phyloP scores from a whole-genome alignment of 108 stramenopile species.

The Bacterosira constricta region DNA sequence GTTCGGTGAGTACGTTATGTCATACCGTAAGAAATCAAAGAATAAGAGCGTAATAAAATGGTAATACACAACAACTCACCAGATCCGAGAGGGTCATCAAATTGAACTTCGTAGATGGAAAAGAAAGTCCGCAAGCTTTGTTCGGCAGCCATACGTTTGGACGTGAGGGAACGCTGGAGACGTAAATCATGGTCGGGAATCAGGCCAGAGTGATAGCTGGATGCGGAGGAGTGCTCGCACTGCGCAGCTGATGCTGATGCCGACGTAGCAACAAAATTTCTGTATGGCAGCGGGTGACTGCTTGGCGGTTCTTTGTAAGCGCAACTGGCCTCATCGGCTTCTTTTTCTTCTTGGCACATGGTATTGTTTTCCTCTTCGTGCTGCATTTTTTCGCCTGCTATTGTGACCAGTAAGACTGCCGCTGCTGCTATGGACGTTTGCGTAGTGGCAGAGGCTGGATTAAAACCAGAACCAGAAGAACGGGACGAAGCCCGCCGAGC shows the following conservation, averaged over 20 bases:
- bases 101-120: slow-evolving; percentile 42
- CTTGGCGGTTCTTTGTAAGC: neutral
- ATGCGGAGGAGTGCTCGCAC: neutral
- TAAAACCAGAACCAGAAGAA: neutral
- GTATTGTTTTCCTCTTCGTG: neutral
- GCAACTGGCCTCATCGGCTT: too few species aligned
- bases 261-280: slow-evolving; percentile 2
- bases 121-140: slow-evolving; percentile 27
- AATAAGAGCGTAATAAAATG: too few species aligned
- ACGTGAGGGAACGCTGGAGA: slow-evolving; percentile 33
- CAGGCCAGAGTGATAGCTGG: neutral
- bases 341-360: too few species aligned
- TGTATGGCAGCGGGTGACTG: neutral
- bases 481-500: neutral
- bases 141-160: slow-evolving; percentile 38
- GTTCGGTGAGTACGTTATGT: too few species aligned
- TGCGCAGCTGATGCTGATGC: neutral
- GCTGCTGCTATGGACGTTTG: slow-evolving; percentile 6
- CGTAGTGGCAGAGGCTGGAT: neutral
- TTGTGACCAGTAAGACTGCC: slow-evolving; percentile 3
- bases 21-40: too few species aligned
- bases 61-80: too few species aligned
- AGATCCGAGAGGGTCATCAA: slow-evolving; percentile 40
- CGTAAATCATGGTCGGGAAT: slow-evolving; percentile 25
- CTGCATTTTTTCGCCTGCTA: slow-evolving; percentile 1